Conservation (phyloP, 805 yeast genomes). For the Metschnikowia orientalis region DNA sequence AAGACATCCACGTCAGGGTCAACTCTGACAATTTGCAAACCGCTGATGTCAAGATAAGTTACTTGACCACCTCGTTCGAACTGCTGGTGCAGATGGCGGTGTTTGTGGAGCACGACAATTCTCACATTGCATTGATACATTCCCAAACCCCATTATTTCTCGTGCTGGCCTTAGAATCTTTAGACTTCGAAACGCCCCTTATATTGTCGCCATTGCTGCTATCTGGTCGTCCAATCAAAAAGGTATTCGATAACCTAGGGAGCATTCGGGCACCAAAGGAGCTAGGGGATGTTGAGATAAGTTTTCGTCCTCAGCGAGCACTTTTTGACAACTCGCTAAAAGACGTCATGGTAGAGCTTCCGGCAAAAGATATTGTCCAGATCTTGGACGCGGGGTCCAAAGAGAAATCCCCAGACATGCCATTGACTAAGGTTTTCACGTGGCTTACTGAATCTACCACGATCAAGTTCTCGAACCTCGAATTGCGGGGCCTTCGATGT, state of each 20-base stretch:
- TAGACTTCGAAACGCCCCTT: slow-evolving; percentile 9
- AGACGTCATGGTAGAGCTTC: slow-evolving; percentile 7
- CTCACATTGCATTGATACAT: slow-evolving; percentile 5
- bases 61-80: slow-evolving; percentile 6
- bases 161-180: slow-evolving; percentile 12
- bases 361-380: slow-evolving; percentile 7
- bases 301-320: slow-evolving; percentile 8
- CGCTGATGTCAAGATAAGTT: slow-evolving; percentile 2
- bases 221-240: slow-evolving; percentile 3
- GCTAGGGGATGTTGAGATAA: slow-evolving; percentile 11
- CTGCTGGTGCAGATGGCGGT: slow-evolving; percentile 7
- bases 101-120: slow-evolving; percentile 5
- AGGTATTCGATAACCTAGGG: slow-evolving; percentile 4
- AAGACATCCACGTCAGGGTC: slow-evolving; percentile 9
- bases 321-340: slow-evolving; percentile 10
- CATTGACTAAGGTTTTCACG: slow-evolving; percentile 6
- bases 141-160: slow-evolving; percentile 9
- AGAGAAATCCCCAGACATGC: background rate
- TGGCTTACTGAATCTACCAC: slow-evolving; percentile 14
- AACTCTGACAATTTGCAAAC: background rate
- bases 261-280: background rate
- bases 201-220: slow-evolving; percentile 5
- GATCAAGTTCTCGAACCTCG: slow-evolving; percentile 9
- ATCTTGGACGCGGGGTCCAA: slow-evolving; percentile 1
- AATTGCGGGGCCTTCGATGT: slow-evolving; percentile 5